Conservation (phyloP, 768 basidiomycete genomes). For the Leccinum obscurum region DNA sequence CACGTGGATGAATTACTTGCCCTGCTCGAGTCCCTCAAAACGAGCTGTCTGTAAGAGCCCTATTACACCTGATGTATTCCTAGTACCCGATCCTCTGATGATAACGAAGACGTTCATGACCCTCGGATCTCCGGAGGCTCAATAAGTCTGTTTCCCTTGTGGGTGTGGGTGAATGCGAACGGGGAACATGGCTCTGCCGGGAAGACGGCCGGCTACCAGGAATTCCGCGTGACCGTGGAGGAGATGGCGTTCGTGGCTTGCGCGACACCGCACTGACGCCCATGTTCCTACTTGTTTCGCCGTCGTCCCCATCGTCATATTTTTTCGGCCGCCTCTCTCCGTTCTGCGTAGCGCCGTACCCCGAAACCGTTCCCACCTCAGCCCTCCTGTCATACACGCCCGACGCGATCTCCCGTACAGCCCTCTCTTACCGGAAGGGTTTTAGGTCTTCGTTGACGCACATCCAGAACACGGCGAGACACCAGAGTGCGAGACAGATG, state of each 20-base stretch:
- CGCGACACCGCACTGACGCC: neutral
- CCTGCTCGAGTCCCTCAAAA: too few species aligned
- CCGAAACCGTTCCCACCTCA: neutral
- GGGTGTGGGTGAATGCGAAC: too few species aligned
- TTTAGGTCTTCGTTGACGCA: constrained; percentile 86
- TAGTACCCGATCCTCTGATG: too few species aligned
- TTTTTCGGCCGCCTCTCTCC: constrained; percentile 6
- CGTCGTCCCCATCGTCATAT: constrained; percentile 9
- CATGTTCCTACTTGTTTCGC: constrained; percentile 18
- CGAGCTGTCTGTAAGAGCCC: too few species aligned
- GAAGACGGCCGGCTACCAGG: constrained; percentile 16
- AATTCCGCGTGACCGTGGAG: constrained; percentile 4
- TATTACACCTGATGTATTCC: too few species aligned
- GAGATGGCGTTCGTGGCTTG: constrained; percentile 8
- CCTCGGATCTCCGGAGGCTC: too few species aligned
- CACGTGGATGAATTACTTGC: too few species aligned
- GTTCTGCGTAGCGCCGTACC: constrained; percentile 31
- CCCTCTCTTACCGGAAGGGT: constrained; percentile 67
- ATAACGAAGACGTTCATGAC: too few species aligned
- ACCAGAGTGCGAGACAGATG: constrained; percentile 81
- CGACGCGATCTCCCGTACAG: constrained; percentile 28
- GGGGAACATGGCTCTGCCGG: neutral
- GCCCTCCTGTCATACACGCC: constrained; percentile 8
- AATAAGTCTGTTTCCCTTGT: too few species aligned
- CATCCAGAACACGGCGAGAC: constrained; percentile 96